Base-by-base conservation (phyloP, 2,329 filamentous ascomycete species). In the Ploettnerulaceae sp. region DNA sequence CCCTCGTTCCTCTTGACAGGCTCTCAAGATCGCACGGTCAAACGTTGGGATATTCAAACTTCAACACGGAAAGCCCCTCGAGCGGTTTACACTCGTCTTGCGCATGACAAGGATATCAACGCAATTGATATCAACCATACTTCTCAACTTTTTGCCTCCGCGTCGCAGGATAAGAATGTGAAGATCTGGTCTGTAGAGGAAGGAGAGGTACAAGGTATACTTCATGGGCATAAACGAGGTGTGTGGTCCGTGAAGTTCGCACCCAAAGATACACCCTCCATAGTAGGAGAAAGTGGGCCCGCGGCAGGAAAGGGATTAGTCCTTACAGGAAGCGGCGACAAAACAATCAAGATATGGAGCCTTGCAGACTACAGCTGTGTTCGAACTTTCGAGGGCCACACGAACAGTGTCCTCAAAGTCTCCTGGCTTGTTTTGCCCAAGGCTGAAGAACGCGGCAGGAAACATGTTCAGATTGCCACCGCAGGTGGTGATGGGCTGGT, bases 61-160 rank as follows among this genome's bases (percentile, higher is more conserved):
- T 60, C 58, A 14, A 66, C 69, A 36, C 77, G 76, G 50, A 75
- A 76, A 47, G 73, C 76, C 7, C 70, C 81, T 7, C 72, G 81
- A 57, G 88, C 88, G 31, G 69, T 82, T 4, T 98, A 87, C 66
- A 97, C 93, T 1, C 80, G 93, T 47, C 95, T 96, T 67, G 93
- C 93, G 1, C 93, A 98, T 67, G 93, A 98, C 63, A 98, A 98
- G 65, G 93, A 98, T 57, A 98, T 98, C 68, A 98, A 98, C 60
- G 89, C 93, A 2, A 78, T 98, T 40, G 89, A 94, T 54, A 75
- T 93, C 8, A 87, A 89, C 54, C 76, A 81, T 17, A 74, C 77
- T 1, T 80, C 79, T 4, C 79, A 82, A n/a, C 69, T 96, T 1
- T 97, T 98, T 62, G 94, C 91, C 3, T 96, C 93, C 1, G 91